A percentile compares a stretch with the other conserved stretches of the same genome.
These are phyloP conservation scores for Bonia amplexicaulis DNA, from an alignment of 176 grass and related monocot species.

Conservation along the genomic window DNA sequence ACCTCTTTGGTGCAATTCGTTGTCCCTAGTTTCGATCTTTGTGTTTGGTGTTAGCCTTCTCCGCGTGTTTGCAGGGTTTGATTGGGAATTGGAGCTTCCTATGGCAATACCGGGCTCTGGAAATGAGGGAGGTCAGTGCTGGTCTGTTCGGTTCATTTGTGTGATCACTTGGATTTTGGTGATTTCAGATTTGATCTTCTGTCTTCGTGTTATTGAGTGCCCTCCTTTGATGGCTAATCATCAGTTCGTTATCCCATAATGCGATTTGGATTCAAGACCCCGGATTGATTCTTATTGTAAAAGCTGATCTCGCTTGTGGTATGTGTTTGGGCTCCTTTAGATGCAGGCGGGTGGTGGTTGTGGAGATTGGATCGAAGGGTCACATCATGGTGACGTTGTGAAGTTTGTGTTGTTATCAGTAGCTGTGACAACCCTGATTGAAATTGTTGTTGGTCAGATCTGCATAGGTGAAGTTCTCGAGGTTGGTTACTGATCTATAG, in stretches of 20 bases:
- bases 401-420: not conserved
- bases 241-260: not conserved
- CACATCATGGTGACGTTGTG: not conserved
- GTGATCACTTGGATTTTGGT: not conserved
- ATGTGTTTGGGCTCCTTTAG: not conserved
- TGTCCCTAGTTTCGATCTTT: not conserved
- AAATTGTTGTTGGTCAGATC: constrained; percentile 5
- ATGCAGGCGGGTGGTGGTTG: not conserved
- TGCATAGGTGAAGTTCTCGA: not conserved
- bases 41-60: not conserved
- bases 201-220: not conserved
- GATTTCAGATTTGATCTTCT: not conserved
- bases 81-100: no score
- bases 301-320: not conserved
- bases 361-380: not conserved
- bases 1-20: not conserved
- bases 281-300: not conserved
- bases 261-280: not conserved
- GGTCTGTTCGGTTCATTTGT: not conserved
- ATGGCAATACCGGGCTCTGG: not conserved
- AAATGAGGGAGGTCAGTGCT: not conserved
- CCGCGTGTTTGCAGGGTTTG: not conserved
- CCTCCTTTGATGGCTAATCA: not conserved
- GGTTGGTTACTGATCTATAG: not conserved
- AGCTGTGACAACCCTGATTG: not conserved